Evolutionary conservation across 116 monocot genomes (phyloP).

Genomic region (Dioscorea cayenensis): DNA sequence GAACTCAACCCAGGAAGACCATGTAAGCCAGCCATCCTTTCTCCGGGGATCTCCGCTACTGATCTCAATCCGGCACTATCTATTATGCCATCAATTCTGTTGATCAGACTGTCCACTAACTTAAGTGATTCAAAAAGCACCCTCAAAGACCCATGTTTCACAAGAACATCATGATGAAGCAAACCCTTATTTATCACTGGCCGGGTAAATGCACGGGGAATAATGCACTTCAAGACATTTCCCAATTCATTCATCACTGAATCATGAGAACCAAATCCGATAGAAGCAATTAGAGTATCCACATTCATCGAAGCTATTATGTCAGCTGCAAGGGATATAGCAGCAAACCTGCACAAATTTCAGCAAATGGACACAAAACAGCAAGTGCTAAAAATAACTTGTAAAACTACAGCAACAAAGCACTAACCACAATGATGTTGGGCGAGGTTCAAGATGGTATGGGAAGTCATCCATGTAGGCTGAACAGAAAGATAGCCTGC

Average conservation of each 20-base stretch:
- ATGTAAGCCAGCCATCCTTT: conserved; percentile 8
- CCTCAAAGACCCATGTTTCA: conserved; percentile 73
- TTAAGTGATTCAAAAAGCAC: conserved; percentile 70
- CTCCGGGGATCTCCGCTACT: neutral
- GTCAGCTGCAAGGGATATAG: conserved; percentile 82
- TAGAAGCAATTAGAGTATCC: conserved; percentile 11
- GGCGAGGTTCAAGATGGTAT: conserved; percentile 62
- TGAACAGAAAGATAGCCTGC: conserved; percentile 50
- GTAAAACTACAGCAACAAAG: neutral
- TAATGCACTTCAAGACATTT: conserved; percentile 60
- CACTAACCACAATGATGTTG: conserved; percentile 70
- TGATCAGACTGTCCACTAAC: conserved; percentile 37
- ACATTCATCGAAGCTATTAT: conserved; percentile 52
- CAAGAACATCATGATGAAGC: conserved; percentile 61
- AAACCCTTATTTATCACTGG: conserved; percentile 69
- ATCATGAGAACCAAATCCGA: conserved; percentile 16
- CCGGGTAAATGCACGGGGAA: conserved; percentile 59
- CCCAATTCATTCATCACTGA: conserved; percentile 26
- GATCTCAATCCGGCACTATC: conserved; percentile 5
- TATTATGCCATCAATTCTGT: conserved; percentile 28
- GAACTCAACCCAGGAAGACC: conserved; percentile 17
- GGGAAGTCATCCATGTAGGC: conserved; percentile 79
- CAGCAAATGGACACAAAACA: conserved; percentile 2
- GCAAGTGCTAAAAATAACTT: neutral
- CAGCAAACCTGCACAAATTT: conserved; percentile 67